Base-by-base conservation (phyloP, 257 asterid species). In the Scutellaria galericulata region DNA sequence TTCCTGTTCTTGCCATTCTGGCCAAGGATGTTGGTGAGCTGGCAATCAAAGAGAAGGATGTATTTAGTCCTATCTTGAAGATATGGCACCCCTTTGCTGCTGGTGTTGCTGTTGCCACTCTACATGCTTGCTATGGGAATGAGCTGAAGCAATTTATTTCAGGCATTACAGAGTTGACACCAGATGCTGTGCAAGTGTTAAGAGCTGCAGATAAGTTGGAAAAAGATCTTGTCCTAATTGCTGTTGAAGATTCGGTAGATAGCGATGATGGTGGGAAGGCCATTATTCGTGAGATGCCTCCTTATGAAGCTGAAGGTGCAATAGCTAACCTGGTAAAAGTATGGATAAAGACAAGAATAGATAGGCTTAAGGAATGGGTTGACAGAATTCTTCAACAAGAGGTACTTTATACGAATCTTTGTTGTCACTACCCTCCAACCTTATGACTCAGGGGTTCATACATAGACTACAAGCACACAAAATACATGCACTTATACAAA, bases 201-300 rank as follows among this genome's bases (percentile, higher is more conserved):
- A 86, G 98, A 87, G 98, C 98, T 40, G 98, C 99, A 46, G 97
- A 95, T 75, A 89, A 95, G 76, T 80, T 95, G 83, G 99, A 95
- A 82, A 84, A 92, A 74, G 96, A 90, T 87, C 96, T 95, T 56
- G 99, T 95, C 70, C 95, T 81, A 75, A 88, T 87, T 79, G 99
- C 99, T 44, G 99, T 95, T 71, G 97, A 92, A 82, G 99, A 95
- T 84, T 87, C 99, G 22, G 99, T 95, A 70, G 98, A 95, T 40
- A 87, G 99, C 64, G 99, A 92, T 80, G 99, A 95, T 88, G 99
- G 99, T 48, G 99, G 99, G 64, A 95, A 95, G 84, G 97, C 96
- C 78, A 91, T 94, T 71, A 90, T 95, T 18, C 98, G 99, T 35
- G 99, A 95, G 87, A 95, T 95, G 99, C 96, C 97, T 54, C 99